Evolutionary conservation across 371 early-diverging fungal species (phyloP).

Genomic region (Nosema muscidifuracis): DNA sequence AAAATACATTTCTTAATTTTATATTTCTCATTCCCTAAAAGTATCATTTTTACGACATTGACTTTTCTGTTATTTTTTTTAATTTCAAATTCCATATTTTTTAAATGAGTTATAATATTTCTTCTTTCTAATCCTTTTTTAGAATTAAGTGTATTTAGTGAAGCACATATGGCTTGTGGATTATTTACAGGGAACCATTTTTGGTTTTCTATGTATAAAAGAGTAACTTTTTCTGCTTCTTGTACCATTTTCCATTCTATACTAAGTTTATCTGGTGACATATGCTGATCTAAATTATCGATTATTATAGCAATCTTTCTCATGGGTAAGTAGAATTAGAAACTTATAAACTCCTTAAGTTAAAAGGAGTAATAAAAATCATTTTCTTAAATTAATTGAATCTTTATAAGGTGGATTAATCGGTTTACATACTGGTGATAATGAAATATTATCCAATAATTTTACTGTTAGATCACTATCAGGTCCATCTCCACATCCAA

Average conservation of each 20-base stretch:
- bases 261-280: not conserved
- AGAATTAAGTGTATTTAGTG: not conserved
- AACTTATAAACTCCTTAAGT: not conserved
- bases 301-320: not conserved
- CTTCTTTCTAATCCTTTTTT: not conserved
- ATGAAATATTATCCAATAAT: not conserved
- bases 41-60: not conserved
- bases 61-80: not conserved
- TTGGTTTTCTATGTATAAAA: not conserved
- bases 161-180: not conserved
- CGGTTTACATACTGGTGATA: not conserved
- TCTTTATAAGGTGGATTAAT: not conserved
- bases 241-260: not conserved
- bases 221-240: not conserved
- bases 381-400: not conserved
- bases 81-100: not conserved
- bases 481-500: conserved; percentile 2
- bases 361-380: too few species aligned
- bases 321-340: not conserved
- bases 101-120: conserved; percentile 3
- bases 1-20: not conserved
- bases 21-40: not conserved
- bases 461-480: not conserved
- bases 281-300: not conserved
- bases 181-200: conserved; percentile 5